Evolutionary conservation across 352 stramenopile genomes (phyloP).

Genomic region (Pythium rhizo-oryzae): DNA sequence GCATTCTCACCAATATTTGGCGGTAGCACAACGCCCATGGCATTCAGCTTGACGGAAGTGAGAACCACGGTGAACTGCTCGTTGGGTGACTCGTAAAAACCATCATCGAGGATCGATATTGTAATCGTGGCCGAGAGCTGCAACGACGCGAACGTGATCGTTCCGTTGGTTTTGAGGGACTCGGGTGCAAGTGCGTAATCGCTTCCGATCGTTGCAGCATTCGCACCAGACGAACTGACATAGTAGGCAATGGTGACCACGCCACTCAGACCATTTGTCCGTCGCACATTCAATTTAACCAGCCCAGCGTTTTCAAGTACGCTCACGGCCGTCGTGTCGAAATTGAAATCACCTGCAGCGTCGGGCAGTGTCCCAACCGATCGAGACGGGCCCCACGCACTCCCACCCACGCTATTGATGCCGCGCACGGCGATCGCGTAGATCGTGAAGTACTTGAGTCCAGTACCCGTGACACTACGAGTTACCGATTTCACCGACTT

Average conservation of each 20-base stretch:
- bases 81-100: slow-evolving; percentile 39
- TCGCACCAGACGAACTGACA: slow-evolving; percentile 5
- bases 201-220: slow-evolving; percentile 33
- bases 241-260: slow-evolving; percentile 38
- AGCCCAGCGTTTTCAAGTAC: slow-evolving; percentile 48
- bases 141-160: slow-evolving; percentile 39
- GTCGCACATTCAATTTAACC: slow-evolving; percentile 38
- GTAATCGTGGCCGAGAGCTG: slow-evolving; percentile 32
- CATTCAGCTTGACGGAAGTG: slow-evolving; percentile 10
- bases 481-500: slow-evolving; percentile 1
- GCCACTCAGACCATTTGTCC: slow-evolving; percentile 50
- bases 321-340: slow-evolving; percentile 25
- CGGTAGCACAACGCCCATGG: neutral
- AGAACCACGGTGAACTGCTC: slow-evolving; percentile 50
- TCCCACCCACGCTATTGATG: slow-evolving; percentile 34
- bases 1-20: slow-evolving; percentile 46
- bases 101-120: slow-evolving; percentile 52
- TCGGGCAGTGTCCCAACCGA: slow-evolving; percentile 45
- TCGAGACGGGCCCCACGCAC: slow-evolving; percentile 38
- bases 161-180: slow-evolving; percentile 21
- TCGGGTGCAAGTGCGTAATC: slow-evolving; percentile 39
- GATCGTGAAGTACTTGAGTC: slow-evolving; percentile 38
- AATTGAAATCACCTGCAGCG: slow-evolving; percentile 54
- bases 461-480: slow-evolving; percentile 12
- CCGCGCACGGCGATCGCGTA: slow-evolving; percentile 48